Evolutionary conservation across 352 stramenopile species (phyloP), one percentile per base, ranked within the genome.

Genomic region (Phytophthora tentaculata): DNA sequence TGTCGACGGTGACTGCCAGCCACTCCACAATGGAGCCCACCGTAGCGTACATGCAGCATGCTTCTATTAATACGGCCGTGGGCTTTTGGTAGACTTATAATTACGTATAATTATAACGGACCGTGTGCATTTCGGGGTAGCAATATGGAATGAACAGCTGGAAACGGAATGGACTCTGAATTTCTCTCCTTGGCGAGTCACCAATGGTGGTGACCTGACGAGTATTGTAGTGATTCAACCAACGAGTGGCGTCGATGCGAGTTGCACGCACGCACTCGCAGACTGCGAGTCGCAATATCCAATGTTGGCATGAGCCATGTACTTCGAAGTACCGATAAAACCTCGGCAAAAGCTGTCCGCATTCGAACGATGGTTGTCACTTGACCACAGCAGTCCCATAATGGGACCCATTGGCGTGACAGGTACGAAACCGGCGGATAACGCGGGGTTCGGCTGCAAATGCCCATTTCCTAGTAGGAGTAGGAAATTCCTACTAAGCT

Each of bases 61-160:
- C 16, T 16, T 59, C 44, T n/a, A n/a, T n/a, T n/a, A n/a, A n/a
- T 56, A 43, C 57, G 32, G 24, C 35, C 35, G 35, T 43, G 41
- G n/a, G n/a, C n/a, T n/a, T n/a, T n/a, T n/a, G n/a, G n/a, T n/a
- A n/a, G n/a, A n/a, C n/a, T n/a, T n/a, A n/a, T n/a, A 45, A n/a
- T 16, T 43, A 43, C 24, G 32, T 29, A 10, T 5, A 44, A 28
- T 13, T 35, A 13, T 35, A 52, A 56, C 43, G 56, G 60, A 60
- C 61, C 28, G 23, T 67, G 32, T 26, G 26, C 37, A 56, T 71
- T 67, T 71, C 61, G 61, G 55, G 61, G 61, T 61, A 44, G 50
- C 61, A 35, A 26, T 22, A 45, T 44, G 43, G 5, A 44, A 58
- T 9, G 37, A 65, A 51, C 61, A 71, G 67, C 61, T 74, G 61